A percentile compares a stretch with the other conserved stretches of the same genome.
Conservation (phyloP, 129 eudicot genomes). For the Kitagawia praeruptora region DNA sequence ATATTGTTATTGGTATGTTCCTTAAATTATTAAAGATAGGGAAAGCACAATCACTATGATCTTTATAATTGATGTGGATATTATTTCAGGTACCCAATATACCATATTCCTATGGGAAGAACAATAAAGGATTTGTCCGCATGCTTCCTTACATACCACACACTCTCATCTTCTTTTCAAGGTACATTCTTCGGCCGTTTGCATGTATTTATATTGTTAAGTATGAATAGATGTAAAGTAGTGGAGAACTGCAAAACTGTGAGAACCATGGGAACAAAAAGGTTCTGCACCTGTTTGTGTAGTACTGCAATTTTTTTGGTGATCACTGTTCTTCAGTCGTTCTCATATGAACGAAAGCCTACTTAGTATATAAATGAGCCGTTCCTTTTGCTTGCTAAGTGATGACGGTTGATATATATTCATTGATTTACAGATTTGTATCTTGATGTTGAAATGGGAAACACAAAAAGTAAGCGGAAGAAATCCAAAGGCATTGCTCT, state of each 20-base stretch:
- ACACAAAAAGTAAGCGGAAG: slow-evolving; percentile 27
- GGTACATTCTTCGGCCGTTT: slow-evolving; percentile 22
- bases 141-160: slow-evolving; percentile 90
- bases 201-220: neutral
- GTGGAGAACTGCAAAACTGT: neutral
- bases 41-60: neutral
- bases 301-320: neutral
- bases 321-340: neutral
- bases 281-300: neutral
- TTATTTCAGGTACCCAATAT: slow-evolving; percentile 76
- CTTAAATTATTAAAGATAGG: neutral
- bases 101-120: slow-evolving; percentile 93
- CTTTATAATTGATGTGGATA: slow-evolving; percentile 6
- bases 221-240: neutral
- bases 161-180: slow-evolving; percentile 94
- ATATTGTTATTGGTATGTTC: neutral
- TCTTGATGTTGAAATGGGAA: slow-evolving; percentile 36
- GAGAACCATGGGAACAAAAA: neutral
- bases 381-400: slow-evolving; percentile 1
- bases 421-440: slow-evolving; percentile 36
- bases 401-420: neutral
- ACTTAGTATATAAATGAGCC: neutral
- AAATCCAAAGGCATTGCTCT: slow-evolving; percentile 50
- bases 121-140: slow-evolving; percentile 87
- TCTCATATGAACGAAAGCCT: neutral